phyloP scores from a whole-genome alignment of 2,329 filamentous ascomycete species.

The Didymella segeticola region DNA sequence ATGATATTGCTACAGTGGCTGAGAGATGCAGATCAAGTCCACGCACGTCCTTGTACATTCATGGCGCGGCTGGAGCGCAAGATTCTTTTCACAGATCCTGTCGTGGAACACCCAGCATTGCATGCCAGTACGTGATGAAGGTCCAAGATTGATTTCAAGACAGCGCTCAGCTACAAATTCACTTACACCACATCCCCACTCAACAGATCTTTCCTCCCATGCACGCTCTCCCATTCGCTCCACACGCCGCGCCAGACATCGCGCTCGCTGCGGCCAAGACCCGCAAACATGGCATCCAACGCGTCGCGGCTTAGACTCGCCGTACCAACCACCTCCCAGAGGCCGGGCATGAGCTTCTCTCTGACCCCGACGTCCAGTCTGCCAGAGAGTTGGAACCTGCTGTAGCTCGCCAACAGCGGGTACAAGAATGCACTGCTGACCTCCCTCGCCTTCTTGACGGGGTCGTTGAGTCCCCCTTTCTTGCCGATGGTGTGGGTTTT shows the following conservation, averaged over 20 bases:
- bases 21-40: too few relatives aligned
- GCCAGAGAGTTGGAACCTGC: slow-evolving; percentile 58
- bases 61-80: too few relatives aligned
- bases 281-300: slow-evolving; percentile 48
- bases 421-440: slow-evolving; percentile 65
- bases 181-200: slow-evolving; percentile 4
- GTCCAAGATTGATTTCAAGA: too few relatives aligned
- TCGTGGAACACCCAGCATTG: too few relatives aligned
- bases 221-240: slow-evolving; percentile 43
- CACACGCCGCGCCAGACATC: slow-evolving; percentile 49
- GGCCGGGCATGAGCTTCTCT: slow-evolving; percentile 64
- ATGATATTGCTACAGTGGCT: neutral
- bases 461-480: slow-evolving; percentile 59
- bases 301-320: slow-evolving; percentile 40
- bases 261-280: slow-evolving; percentile 39
- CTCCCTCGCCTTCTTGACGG: slow-evolving; percentile 64
- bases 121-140: too few relatives aligned
- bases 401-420: slow-evolving; percentile 65
- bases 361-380: slow-evolving; percentile 60
- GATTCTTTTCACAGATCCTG: too few relatives aligned
- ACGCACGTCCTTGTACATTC: too few relatives aligned
- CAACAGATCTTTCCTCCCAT: slow-evolving; percentile 30
- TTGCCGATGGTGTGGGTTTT: slow-evolving; percentile 42
- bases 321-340: slow-evolving; percentile 49
- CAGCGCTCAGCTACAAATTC: too few relatives aligned